These are phyloP conservation scores for Chrysanthemum makinoi DNA, from an alignment of 129 eudicot genomes.

Conservation along the genomic window DNA sequence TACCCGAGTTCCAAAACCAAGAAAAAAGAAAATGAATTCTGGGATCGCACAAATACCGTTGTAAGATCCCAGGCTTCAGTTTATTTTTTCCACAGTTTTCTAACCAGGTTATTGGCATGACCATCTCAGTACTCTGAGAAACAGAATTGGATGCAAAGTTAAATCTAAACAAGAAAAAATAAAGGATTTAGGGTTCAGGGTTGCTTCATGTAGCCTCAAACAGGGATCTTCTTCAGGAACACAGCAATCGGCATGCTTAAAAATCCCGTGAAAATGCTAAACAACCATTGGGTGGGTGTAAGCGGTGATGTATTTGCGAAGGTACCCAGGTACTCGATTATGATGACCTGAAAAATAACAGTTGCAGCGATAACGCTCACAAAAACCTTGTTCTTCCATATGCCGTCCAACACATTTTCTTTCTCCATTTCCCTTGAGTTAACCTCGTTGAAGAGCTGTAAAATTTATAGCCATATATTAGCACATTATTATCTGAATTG, in stretches of 20 bases:
- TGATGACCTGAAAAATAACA: constrained; percentile 69
- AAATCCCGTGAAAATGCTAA: constrained; percentile 60
- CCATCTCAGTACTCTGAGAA: constrained; percentile 3
- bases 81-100: constrained; percentile 11
- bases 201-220: constrained; percentile 28
- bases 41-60: neutral
- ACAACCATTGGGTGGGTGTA: constrained; percentile 56
- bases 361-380: constrained; percentile 58
- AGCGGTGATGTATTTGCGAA: constrained; percentile 81
- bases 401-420: constrained; percentile 68
- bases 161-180: constrained; percentile 16
- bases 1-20: constrained; percentile 9
- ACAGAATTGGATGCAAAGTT: constrained; percentile 20
- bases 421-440: constrained; percentile 89
- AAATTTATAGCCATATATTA: neutral
- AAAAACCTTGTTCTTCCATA: constrained; percentile 72
- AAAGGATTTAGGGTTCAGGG: neutral
- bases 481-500: neutral
- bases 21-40: constrained; percentile 2
- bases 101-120: neutral
- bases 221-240: constrained; percentile 51
- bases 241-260: constrained; percentile 89
- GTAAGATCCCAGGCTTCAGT: constrained; percentile 21
- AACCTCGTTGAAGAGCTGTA: constrained; percentile 89
- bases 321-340: constrained; percentile 70